Evolutionary conservation across 345 rosid genomes (phyloP).

Genomic region (Citrus maxima): DNA sequence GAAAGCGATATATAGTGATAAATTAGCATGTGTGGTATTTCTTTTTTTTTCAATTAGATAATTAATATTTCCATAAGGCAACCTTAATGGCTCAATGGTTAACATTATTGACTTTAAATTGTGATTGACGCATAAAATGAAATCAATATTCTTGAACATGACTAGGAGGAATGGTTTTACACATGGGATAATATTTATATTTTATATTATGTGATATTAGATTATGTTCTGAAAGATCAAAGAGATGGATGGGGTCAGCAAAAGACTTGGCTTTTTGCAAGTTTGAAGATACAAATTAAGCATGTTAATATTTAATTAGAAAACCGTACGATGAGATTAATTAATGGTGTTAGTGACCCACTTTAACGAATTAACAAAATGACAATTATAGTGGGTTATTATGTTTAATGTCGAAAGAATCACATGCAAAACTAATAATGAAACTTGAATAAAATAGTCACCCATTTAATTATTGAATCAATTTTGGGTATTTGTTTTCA

Average conservation of each 20-base stretch:
- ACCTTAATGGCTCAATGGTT: not conserved
- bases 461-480: not conserved
- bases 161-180: not conserved
- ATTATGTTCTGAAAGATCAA: not conserved
- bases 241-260: not conserved
- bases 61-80: no score
- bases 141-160: not conserved
- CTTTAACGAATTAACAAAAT: not conserved
- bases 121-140: not conserved
- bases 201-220: not conserved
- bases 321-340: not conserved
- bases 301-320: not conserved
- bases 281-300: not conserved
- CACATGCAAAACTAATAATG: not conserved
- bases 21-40: not conserved
- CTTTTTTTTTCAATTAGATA: not conserved
- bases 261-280: not conserved
- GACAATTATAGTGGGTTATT: not conserved
- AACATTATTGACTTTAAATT: not conserved
- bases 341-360: not conserved
- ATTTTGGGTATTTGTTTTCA: no score
- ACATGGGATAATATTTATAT: not conserved
- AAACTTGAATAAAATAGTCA: not conserved
- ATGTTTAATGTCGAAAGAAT: not conserved
- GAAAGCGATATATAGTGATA: not conserved